Evolutionary conservation across 2,329 filamentous ascomycete species (phyloP), one percentile per base, ranked within the genome.

Genomic region (Sclerotinia subarctica): DNA sequence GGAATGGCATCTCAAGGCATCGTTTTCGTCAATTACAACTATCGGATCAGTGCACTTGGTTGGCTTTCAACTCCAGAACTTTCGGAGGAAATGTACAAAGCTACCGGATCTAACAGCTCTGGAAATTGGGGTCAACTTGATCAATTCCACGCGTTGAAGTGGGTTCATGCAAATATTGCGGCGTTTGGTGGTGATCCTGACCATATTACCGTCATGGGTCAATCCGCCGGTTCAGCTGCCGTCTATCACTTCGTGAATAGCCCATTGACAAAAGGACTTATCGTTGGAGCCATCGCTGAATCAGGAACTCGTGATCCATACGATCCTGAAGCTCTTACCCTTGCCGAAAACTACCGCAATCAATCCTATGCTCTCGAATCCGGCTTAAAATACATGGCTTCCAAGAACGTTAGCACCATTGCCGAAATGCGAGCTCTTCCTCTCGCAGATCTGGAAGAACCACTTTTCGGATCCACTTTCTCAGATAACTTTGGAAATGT

Each of bases 21-120:
- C 60, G 77, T 88, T 15, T 80, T 85, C 63, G 84, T 88, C 62
- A 84, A 84, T 72, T 86, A 87, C 75, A 86, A 88, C 77, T 88
- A 88, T 74, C 82, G 88, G 5, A 83, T 89, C 4, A 86, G 86
- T 0, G 78, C 85, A 0, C 84, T 85, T 70, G 88, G 88, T 0
- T 90, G 89, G 72, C 80, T 90, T 1, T 83, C 86, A 0, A 82
- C 63, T 19, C 69, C 71, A 1, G 69, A 74, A 64, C 62, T 75
- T 24, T 69, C 62, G 13, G 66, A 68, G 24, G 73, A 74, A 58
- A 66, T 71, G 35, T 47, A 59, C 5, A 46, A 26, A 26, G 56
- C 46, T 24, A 68, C 65, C 19, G 73, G 73, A 15, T 65, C 70
- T 15, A 69, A 68, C 5, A 70, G 64, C 47, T 69, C 70, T 15